A percentile compares a stretch with the other conserved stretches of the same genome.
Evolutionary conservation across 768 basidiomycete species (phyloP).

Genomic region (Xerocomellus dryophilus): DNA sequence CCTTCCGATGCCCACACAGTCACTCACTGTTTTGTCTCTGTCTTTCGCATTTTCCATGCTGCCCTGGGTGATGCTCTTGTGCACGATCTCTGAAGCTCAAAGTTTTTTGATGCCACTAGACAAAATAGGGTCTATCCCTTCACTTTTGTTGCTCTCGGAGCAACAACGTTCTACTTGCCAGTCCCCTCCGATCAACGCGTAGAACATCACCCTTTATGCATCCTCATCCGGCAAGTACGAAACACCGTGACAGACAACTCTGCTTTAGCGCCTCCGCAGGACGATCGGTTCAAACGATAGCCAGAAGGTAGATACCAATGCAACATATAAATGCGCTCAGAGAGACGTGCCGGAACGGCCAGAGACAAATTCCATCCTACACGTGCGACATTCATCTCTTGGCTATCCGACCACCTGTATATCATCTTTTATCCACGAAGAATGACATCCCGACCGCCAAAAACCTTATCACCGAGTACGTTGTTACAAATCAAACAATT

Average conservation of each 20-base stretch:
- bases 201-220: neutral
- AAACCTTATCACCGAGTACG: neutral
- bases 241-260: neutral
- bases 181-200: neutral
- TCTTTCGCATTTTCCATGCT: too few species aligned
- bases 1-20: neutral
- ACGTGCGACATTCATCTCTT: conserved; percentile 6
- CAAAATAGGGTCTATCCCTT: neutral
- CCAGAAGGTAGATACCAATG: neutral
- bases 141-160: neutral
- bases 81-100: neutral
- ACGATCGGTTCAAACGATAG: neutral
- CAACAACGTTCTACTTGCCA: neutral
- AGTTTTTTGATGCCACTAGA: neutral
- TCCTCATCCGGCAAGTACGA: neutral
- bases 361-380: conserved; percentile 8
- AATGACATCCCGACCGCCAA: conserved; percentile 43
- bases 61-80: neutral
- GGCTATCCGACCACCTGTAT: conserved; percentile 18
- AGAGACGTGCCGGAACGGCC: neutral
- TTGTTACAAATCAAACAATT: conserved; percentile 11
- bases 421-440: conserved; percentile 41
- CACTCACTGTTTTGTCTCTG: too few species aligned
- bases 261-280: neutral
- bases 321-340: neutral